Evolutionary conservation across 192 early-diverging fungal species (phyloP), one percentile per base, ranked within the genome.

Genomic region (Diversispora epigaea): DNA sequence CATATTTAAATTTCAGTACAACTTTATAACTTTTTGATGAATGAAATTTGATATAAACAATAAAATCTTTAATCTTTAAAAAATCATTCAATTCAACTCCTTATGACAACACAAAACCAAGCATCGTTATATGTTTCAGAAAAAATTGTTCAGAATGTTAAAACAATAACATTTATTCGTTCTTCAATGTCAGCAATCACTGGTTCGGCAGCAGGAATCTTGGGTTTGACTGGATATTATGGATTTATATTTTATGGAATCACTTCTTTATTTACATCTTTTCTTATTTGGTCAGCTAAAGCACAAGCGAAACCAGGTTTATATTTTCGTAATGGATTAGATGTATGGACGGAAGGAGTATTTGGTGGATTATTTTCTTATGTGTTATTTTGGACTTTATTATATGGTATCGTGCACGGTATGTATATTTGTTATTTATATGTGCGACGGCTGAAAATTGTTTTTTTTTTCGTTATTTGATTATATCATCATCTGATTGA

Each of bases 151-250:
- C 84, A 89, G 80, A 93, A 93, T 79, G 75, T 80, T 14, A 80
- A 81, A 70, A 85, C 84, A 44, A 78, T 93, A 56, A 84, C 83
- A 60, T 91, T 88, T 77, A 87, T 86, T 63, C 89, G 92, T 17
- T 88, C 88, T 4, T 90, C 87, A 12, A 82, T 90, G 70, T 89
- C 92, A 4, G 89, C 86, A 57, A 84, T 93, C 71, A 85, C 91
- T 15, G 95, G 95, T 55, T 86, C 89, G 15, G 92, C 94, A 19
- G 95, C 94, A 22, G 95, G 95, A 45, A 93, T 95, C 76, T 87
- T 96, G 45, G 94, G 94, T 1, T 85, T 97, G 68, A 92, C 93
- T 6, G 91, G 93, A 39, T 86, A 89, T 76, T 85, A 84, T 54
- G 95, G 95, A 55, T 96, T 96, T 77, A 84, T 91, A 64, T 96